Percentiles rank a stretch among this genome's conserved stretches.
phyloP scores from a whole-genome alignment of 805 yeast genomes.

The Lachancea meyersii region DNA sequence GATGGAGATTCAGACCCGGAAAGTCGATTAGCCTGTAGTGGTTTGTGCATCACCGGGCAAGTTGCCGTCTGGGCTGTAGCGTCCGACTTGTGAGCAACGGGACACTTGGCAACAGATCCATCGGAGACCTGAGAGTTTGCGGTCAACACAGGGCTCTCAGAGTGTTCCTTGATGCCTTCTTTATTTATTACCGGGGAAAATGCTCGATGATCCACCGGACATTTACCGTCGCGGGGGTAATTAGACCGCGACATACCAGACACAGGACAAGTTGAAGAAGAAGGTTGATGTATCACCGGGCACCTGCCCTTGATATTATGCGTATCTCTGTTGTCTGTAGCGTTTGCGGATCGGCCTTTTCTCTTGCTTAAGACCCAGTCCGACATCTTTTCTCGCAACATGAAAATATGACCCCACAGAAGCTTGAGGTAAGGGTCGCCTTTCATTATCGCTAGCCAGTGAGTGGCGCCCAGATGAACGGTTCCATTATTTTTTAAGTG shows the following conservation, averaged over 20 bases:
- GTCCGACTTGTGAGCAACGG: background rate
- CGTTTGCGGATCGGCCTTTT: conserved; percentile 1
- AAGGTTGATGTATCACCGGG: conserved; percentile 20
- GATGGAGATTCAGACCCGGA: background rate
- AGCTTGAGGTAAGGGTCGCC: conserved; percentile 52
- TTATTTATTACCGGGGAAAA: conserved; percentile 11
- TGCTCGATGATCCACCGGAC: conserved; percentile 20
- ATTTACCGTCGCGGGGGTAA: conserved; percentile 3
- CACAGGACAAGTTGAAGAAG: conserved; percentile 10
- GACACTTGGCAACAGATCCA: background rate
- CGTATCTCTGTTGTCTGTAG: background rate
- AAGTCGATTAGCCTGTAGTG: background rate
- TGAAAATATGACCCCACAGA: conserved; percentile 46
- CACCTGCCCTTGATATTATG: conserved; percentile 15
- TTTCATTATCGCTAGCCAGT: conserved; percentile 54
- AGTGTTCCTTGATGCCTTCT: background rate
- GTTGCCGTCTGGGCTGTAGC: background rate
- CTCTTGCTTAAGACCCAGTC: conserved; percentile 31
- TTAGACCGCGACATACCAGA: background rate
- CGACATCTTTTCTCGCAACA: conserved; percentile 35
- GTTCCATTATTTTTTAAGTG: conserved; percentile 40
- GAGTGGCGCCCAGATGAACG: conserved; percentile 45
- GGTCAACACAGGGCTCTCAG: background rate
- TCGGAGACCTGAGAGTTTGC: background rate
- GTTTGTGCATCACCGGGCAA: conserved; percentile 4